phyloP scores from a whole-genome alignment of 495 filamentous ascomycete genomes.

The Aspergillus mulundensis region DNA sequence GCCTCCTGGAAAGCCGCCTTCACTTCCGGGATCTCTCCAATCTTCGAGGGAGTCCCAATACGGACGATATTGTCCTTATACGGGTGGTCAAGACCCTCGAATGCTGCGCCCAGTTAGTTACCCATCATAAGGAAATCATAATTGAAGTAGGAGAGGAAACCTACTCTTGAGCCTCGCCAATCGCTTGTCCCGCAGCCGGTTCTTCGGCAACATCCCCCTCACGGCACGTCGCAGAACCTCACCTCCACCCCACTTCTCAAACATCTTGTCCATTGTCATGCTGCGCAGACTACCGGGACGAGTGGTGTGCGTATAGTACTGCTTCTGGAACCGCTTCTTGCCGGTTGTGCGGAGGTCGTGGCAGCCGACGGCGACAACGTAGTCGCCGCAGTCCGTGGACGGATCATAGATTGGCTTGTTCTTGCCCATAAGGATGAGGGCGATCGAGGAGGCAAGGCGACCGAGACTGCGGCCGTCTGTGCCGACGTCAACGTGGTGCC shows the following conservation, averaged over 20 bases:
- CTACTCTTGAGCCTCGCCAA: slow-evolving; percentile 83
- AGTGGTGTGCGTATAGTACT: slow-evolving; percentile 91
- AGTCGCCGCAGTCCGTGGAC: slow-evolving; percentile 96
- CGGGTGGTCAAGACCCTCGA: slow-evolving; percentile 86
- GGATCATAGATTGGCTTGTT: slow-evolving; percentile 98
- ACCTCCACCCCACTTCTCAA: slow-evolving; percentile 88
- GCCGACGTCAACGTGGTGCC: slow-evolving; percentile 85
- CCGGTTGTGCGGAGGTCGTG: slow-evolving; percentile 82
- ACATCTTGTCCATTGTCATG: slow-evolving; percentile 92
- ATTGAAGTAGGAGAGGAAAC: slow-evolving; percentile 20
- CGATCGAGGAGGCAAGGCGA: slow-evolving; percentile 87
- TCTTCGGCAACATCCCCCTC: slow-evolving; percentile 97
- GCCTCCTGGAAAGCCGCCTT: slow-evolving; percentile 44
- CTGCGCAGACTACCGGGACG: slow-evolving; percentile 79
- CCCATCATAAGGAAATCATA: not conserved
- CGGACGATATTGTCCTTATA: slow-evolving; percentile 84
- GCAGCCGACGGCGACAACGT: slow-evolving; percentile 91
- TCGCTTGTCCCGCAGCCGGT: slow-evolving; percentile 78
- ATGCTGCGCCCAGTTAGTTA: slow-evolving; percentile 51
- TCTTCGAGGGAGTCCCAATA: slow-evolving; percentile 51
- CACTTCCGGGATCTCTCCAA: slow-evolving; percentile 44
- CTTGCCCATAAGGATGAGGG: slow-evolving; percentile 93
- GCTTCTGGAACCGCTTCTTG: slow-evolving; percentile 88
- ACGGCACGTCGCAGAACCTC: slow-evolving; percentile 92
- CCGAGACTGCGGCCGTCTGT: slow-evolving; percentile 57